Evolutionary conservation across 495 filamentous ascomycete species (phyloP).

Genomic region (Tuber borchii): DNA sequence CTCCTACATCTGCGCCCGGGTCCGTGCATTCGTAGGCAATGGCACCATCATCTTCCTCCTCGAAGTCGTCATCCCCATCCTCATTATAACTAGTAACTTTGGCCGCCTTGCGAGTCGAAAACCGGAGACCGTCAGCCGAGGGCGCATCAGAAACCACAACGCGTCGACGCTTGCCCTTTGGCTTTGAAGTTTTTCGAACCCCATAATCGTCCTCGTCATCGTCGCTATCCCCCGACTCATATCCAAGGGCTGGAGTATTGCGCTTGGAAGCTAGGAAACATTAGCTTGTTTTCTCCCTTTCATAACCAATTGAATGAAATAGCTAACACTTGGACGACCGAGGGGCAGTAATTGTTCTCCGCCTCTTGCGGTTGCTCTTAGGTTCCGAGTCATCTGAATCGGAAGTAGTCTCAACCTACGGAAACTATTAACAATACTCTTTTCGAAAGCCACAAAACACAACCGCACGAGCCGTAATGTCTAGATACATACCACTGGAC

Average conservation of each 20-base stretch:
- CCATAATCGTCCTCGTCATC: conserved; percentile 41
- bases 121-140: conserved; percentile 65
- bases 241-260: conserved; percentile 52
- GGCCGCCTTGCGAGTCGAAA: conserved; percentile 79
- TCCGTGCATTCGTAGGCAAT: conserved; percentile 56
- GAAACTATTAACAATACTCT: conserved; percentile 39
- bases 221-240: conserved; percentile 50
- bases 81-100: conserved; percentile 84
- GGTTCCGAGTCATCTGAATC: conserved; percentile 67
- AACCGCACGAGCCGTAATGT: conserved; percentile 8
- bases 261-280: conserved; percentile 56
- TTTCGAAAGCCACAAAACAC: background rate
- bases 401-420: conserved; percentile 63
- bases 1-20: conserved; percentile 52
- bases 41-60: conserved; percentile 61
- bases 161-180: conserved; percentile 67
- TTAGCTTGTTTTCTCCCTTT: conserved; percentile 9
- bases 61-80: conserved; percentile 72
- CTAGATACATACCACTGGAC: conserved; percentile 46
- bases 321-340: conserved; percentile 50
- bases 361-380: conserved; percentile 51
- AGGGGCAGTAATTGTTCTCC: conserved; percentile 42
- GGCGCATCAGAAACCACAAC: conserved; percentile 60
- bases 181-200: conserved; percentile 52
- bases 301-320: conserved; percentile 48